Percentiles rank a stretch among this genome's conserved stretches.
phyloP scores from a whole-genome alignment of 495 filamentous ascomycete genomes.

The Patellaria atrata region DNA sequence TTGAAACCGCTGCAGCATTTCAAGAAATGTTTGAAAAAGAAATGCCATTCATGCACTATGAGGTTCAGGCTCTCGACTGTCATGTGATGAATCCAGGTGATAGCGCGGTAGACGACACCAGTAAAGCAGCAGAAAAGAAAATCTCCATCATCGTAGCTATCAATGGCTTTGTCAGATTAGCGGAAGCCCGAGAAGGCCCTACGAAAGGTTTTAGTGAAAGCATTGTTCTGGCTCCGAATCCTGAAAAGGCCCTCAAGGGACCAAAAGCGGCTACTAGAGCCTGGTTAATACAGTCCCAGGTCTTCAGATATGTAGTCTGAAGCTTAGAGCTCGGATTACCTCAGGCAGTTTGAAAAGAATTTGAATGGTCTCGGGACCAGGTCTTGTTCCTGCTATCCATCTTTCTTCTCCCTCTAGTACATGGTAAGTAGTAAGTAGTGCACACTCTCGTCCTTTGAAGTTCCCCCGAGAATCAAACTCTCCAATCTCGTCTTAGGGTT shows the following conservation, averaged over 20 bases:
- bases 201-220: conserved; percentile 58
- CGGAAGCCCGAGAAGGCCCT: conserved; percentile 37
- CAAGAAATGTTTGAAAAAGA: conserved; percentile 45
- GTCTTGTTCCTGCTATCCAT: too few species aligned
- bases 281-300: conserved; percentile 63
- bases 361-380: conserved; percentile 6
- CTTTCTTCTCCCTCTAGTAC: too few species aligned
- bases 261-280: conserved; percentile 29
- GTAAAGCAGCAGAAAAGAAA: conserved; percentile 30
- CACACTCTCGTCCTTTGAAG: too few species aligned
- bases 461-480: too few species aligned
- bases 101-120: conserved; percentile 21
- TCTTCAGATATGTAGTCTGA: conserved; percentile 35
- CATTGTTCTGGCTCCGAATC: conserved; percentile 65
- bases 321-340: background rate
- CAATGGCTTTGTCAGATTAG: conserved; percentile 51
- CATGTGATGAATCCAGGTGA: conserved; percentile 55
- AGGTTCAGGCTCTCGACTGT: conserved; percentile 53
- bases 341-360: background rate
- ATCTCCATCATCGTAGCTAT: conserved; percentile 58
- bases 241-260: conserved; percentile 35
- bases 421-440: too few species aligned
- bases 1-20: conserved; percentile 40
- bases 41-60: conserved; percentile 46
- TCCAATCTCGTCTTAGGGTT: too few species aligned